Percentiles rank a stretch among this genome's conserved stretches.
phyloP scores from a whole-genome alignment of 2,329 filamentous ascomycete genomes.

The Pseudogymnoascus sp. region DNA sequence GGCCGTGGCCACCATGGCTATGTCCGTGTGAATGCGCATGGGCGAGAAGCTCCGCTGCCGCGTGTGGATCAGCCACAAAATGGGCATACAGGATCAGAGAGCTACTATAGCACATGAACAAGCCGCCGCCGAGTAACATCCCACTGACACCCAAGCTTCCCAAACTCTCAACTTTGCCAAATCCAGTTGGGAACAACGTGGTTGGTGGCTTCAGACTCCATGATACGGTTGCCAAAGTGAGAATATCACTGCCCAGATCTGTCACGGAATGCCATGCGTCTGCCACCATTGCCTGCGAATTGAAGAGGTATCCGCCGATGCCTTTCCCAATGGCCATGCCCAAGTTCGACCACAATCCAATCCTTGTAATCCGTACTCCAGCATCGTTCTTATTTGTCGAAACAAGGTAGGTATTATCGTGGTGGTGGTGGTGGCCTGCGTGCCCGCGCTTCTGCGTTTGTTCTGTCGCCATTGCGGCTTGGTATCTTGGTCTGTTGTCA shows the following conservation, averaged over 20 bases:
- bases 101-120: conserved; percentile 84
- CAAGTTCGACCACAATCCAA: conserved; percentile 82
- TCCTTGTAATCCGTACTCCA: conserved; percentile 84
- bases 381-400: conserved; percentile 84
- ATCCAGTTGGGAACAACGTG: conserved; percentile 77
- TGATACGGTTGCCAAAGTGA: conserved; percentile 89
- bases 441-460: conserved; percentile 28
- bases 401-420: conserved; percentile 76
- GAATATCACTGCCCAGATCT: conserved; percentile 87
- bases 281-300: conserved; percentile 85
- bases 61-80: conserved; percentile 56
- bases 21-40: conserved; percentile 51
- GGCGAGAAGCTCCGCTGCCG: conserved; percentile 43
- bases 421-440: conserved; percentile 60
- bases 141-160: conserved; percentile 89
- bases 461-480: conserved; percentile 23
- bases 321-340: conserved; percentile 93
- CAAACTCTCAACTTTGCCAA: conserved; percentile 95
- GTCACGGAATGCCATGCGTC: conserved; percentile 95
- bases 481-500: neutral
- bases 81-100: conserved; percentile 61
- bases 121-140: conserved; percentile 77
- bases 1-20: conserved; percentile 55
- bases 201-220: conserved; percentile 84
- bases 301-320: conserved; percentile 84